Percentiles rank a stretch among this genome's conserved stretches.
These are phyloP conservation scores for Fusarium sp. DNA, from an alignment of 2,329 filamentous ascomycete genomes.

Conservation along the genomic window DNA sequence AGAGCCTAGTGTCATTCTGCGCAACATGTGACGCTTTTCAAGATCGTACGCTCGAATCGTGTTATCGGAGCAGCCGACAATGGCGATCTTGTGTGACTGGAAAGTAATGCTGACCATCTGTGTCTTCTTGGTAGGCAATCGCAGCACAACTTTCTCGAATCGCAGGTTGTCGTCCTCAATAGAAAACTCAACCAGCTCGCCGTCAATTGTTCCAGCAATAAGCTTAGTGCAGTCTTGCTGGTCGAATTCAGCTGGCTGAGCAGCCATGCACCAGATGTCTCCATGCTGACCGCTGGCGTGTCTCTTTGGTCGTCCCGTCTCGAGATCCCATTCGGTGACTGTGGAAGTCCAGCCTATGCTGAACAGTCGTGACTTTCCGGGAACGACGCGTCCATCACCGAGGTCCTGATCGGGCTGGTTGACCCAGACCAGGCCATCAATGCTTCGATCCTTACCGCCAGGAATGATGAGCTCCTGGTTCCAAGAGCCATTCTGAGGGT, in stretches of 20 bases:
- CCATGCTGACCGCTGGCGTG: conserved; percentile 93
- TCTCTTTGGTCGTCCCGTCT: conserved; percentile 78
- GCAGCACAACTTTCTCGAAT: conserved; percentile 80
- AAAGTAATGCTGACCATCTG: conserved; percentile 93
- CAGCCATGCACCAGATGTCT: conserved; percentile 96
- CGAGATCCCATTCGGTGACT: conserved; percentile 95
- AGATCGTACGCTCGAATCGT: conserved; percentile 93
- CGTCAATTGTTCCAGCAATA: conserved; percentile 89
- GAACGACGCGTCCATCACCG: conserved; percentile 68
- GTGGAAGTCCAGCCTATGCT: conserved; percentile 94
- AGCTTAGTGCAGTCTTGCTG: conserved; percentile 68
- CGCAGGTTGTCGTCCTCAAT: conserved; percentile 85
- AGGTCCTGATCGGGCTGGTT: conserved; percentile 82
- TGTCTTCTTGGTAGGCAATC: conserved; percentile 84
- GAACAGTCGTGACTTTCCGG: conserved; percentile 86
- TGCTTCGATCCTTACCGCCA: conserved; percentile 85
- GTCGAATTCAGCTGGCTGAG: conserved; percentile 70
- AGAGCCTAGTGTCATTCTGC: conserved; percentile 87
- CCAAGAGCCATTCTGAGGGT: conserved; percentile 84
- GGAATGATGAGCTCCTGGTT: conserved; percentile 88
- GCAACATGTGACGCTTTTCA: conserved; percentile 77
- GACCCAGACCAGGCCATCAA: conserved; percentile 93
- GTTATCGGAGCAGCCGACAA: conserved; percentile 96
- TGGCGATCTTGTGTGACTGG: conserved; percentile 82
- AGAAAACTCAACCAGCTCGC: conserved; percentile 86